phyloP scores from a whole-genome alignment of 495 filamentous ascomycete species.

The Aspergillus ostianus region DNA sequence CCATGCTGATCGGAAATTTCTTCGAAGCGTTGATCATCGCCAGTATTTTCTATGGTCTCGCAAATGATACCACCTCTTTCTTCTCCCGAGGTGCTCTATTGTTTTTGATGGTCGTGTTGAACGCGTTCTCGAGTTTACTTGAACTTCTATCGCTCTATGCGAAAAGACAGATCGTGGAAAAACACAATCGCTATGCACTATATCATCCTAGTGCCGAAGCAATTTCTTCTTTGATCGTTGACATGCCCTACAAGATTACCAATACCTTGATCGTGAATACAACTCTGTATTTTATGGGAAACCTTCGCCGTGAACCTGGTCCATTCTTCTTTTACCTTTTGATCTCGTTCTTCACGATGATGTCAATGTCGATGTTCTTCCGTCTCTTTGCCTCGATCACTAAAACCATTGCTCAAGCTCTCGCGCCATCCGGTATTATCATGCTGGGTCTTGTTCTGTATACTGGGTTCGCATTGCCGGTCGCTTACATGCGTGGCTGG shows the following conservation, averaged over 20 bases:
- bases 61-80: slow-evolving; percentile 60
- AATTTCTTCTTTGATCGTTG: slow-evolving; percentile 50
- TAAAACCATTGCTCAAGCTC: slow-evolving; percentile 58
- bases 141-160: slow-evolving; percentile 59
- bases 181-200: slow-evolving; percentile 58
- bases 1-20: slow-evolving; percentile 65
- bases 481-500: slow-evolving; percentile 36
- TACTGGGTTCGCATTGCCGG: slow-evolving; percentile 36
- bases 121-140: slow-evolving; percentile 71
- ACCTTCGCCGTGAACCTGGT: slow-evolving; percentile 54
- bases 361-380: slow-evolving; percentile 73
- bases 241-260: slow-evolving; percentile 51
- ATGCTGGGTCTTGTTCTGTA: slow-evolving; percentile 34
- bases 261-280: slow-evolving; percentile 45
- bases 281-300: slow-evolving; percentile 53
- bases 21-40: slow-evolving; percentile 73
- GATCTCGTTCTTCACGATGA: slow-evolving; percentile 58
- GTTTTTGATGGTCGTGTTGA: slow-evolving; percentile 82
- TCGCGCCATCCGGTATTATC: slow-evolving; percentile 30
- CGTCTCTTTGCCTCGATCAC: slow-evolving; percentile 63
- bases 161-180: slow-evolving; percentile 59
- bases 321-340: slow-evolving; percentile 75
- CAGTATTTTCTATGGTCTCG: slow-evolving; percentile 76
- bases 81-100: slow-evolving; percentile 74
- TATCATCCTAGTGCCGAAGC: slow-evolving; percentile 59